A percentile compares a stretch with the other conserved stretches of the same genome.
Evolutionary conservation across 306 rosid species (phyloP).

Genomic region (Comarum palustre): DNA sequence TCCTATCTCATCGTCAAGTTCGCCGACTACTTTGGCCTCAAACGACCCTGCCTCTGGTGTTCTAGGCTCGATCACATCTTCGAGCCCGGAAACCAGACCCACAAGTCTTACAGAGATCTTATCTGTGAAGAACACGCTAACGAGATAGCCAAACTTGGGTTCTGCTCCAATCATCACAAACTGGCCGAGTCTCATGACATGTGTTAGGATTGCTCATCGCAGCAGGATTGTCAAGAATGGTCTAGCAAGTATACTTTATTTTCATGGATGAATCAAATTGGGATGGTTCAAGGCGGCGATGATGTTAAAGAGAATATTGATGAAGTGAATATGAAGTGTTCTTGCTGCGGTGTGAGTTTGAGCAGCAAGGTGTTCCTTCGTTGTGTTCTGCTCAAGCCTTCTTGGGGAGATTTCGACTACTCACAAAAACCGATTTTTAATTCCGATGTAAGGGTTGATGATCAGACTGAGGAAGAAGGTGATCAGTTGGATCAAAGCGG

Average conservation of each 20-base stretch:
- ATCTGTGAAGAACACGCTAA: constrained; percentile 76
- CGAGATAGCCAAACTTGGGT: constrained; percentile 73
- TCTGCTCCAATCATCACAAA: constrained; percentile 62
- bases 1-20: constrained; percentile 74
- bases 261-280: constrained; percentile 67
- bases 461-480: constrained; percentile 39
- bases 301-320: constrained; percentile 34
- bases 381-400: constrained; percentile 64
- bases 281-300: constrained; percentile 37
- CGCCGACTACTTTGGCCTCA: constrained; percentile 81
- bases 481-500: constrained; percentile 49
- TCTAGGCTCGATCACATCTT: constrained; percentile 77
- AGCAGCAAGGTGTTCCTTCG: constrained; percentile 54
- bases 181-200: constrained; percentile 57
- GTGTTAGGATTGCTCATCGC: constrained; percentile 80
- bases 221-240: constrained; percentile 37
- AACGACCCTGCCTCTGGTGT: constrained; percentile 85
- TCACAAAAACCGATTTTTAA: constrained; percentile 45
- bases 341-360: constrained; percentile 71
- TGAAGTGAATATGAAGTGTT: constrained; percentile 70
- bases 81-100: constrained; percentile 40
- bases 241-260: constrained; percentile 53
- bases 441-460: constrained; percentile 37
- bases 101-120: constrained; percentile 59
- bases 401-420: constrained; percentile 57